Percentiles rank a stretch among this genome's conserved stretches.
phyloP scores from a whole-genome alignment of 805 yeast species.

The Limtongia smithiae region DNA sequence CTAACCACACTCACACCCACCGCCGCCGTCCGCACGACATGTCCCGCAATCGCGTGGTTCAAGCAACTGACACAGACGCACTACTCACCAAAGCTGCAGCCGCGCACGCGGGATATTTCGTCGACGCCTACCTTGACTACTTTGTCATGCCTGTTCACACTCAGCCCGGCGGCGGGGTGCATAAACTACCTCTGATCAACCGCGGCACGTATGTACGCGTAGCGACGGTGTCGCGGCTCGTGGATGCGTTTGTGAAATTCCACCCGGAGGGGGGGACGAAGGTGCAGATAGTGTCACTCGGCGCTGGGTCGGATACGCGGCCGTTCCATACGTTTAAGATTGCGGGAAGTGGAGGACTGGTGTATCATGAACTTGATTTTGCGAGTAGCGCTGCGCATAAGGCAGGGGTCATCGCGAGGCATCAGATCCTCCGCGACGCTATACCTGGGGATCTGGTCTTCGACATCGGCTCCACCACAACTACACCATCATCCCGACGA shows the following conservation, averaged over 20 bases:
- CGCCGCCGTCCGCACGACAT: conserved; percentile 3
- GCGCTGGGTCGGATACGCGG: conserved; percentile 78
- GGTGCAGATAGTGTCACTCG: conserved; percentile 65
- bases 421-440: neutral
- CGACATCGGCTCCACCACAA: too few relatives aligned
- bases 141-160: conserved; percentile 28
- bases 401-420: conserved; percentile 43
- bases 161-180: conserved; percentile 17
- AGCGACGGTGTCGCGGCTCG: conserved; percentile 11
- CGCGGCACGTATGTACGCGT: conserved; percentile 50
- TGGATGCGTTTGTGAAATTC: conserved; percentile 6
- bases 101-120: conserved; percentile 44
- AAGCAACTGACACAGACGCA: conserved; percentile 62
- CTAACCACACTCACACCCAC: neutral
- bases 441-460: too few relatives aligned
- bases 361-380: conserved; percentile 64
- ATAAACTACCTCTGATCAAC: conserved; percentile 57
- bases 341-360: conserved; percentile 30
- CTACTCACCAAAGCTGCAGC: conserved; percentile 51
- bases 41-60: conserved; percentile 43
- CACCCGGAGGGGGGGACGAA: conserved; percentile 1
- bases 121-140: conserved; percentile 40
- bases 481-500: too few relatives aligned
- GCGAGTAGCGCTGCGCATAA: conserved; percentile 52
- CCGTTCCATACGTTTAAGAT: conserved; percentile 41